Evolutionary conservation across 768 basidiomycete species (phyloP), one percentile per base, ranked within the genome.

Genomic region (Scleroderma citrinum): DNA sequence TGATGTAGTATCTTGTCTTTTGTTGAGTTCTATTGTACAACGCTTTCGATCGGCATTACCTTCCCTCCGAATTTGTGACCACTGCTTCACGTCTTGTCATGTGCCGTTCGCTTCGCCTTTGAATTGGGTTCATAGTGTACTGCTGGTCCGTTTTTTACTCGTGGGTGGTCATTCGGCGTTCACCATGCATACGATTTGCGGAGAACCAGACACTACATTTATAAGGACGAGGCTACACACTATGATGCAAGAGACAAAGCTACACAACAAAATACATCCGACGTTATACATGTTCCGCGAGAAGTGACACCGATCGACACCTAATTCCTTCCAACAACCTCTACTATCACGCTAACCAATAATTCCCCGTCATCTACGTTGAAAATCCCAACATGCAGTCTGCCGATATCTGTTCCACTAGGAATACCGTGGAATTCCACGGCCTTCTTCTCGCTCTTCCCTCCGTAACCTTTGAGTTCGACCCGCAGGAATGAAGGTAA

Each of bases 401-500:
- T 74, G 20, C 83, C 83, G 31, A 80, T 55, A 53, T 85, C 81
- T 7, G 63, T 60, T 32, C 69, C 66, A 29, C 56, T 58, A 2
- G 83, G 79, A 30, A 74, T 68, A 23, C 83, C 84, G 48, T 71
- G 74, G 34, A 85, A 69, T 56, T 84, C 81, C 23, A 83, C 70
- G 12, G 67, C 71, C 31, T 76, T 77, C 61, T 72, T 74, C 41
- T 69, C 68, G 34, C 69, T 69, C 10, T 69, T 70, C 19, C 53
- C 48, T 10, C 51, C 55, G 23, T 60, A 61, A 10, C 67, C 65
- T 52, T 70, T 74, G 40, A 76, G 56, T 56, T 83, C 77, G 7
- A 76, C 72, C 34, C 74, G 72, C 58, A 85, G 57, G 64, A 83
- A 85, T 48, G 66, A 59, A 24, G 83, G 83, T 47, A 83, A 62